phyloP scores from a whole-genome alignment of 2,329 filamentous ascomycete species.

The Beauveria rudraprayagi region DNA sequence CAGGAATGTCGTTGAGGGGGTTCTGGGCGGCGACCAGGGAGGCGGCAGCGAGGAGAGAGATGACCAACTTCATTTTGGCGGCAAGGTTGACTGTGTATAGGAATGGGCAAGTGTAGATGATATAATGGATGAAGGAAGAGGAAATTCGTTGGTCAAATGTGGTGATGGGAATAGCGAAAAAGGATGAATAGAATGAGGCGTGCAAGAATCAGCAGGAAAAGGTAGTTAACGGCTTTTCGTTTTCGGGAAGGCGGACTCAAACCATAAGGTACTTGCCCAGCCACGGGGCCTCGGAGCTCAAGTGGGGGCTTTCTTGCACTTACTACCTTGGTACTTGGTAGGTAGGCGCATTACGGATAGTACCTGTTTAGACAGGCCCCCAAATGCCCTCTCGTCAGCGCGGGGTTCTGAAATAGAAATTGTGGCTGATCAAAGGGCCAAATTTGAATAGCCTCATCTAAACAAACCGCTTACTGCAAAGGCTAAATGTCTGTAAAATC shows the following conservation, averaged over 20 bases:
- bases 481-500: too few species aligned
- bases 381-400: too few species aligned
- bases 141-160: neutral
- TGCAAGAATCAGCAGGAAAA: neutral
- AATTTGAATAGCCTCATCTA: too few species aligned
- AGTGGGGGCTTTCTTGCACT: neutral
- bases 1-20: conserved; percentile 22
- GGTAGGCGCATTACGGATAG: too few species aligned
- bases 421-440: too few species aligned
- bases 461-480: too few species aligned
- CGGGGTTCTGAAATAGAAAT: too few species aligned
- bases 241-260: neutral
- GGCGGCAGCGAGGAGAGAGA: conserved; percentile 23
- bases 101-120: neutral
- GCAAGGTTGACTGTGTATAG: neutral
- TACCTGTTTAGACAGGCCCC: too few species aligned
- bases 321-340: neutral
- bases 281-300: neutral
- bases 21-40: conserved; percentile 27
- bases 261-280: neutral
- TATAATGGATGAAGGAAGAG: neutral
- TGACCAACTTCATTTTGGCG: conserved; percentile 28
- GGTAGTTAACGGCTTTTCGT: neutral
- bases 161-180: neutral
- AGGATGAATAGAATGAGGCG: neutral